phyloP scores from a whole-genome alignment of 108 stramenopile species.

The Skeletonema tropicum region DNA sequence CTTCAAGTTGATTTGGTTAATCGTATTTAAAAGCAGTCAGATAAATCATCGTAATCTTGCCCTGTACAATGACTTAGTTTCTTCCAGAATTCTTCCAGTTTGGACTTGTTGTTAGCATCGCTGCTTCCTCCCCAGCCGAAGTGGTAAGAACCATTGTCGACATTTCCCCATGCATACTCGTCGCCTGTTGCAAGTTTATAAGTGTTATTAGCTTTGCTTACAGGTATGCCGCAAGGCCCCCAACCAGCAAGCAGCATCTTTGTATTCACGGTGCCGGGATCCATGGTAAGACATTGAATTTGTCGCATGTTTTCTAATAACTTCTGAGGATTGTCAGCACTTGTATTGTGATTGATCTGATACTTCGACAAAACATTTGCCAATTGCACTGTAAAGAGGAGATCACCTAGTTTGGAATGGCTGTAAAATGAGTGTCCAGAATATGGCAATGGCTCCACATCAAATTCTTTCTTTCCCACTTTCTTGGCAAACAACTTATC shows the following conservation, averaged over 20 bases:
- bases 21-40: conserved; percentile 23
- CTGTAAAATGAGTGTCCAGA: conserved; percentile 83
- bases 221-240: conserved; percentile 86
- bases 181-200: conserved; percentile 44
- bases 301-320: conserved; percentile 20
- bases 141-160: conserved; percentile 51
- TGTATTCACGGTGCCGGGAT: conserved; percentile 95
- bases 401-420: conserved; percentile 78
- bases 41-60: conserved; percentile 44
- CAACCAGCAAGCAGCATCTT: conserved; percentile 93
- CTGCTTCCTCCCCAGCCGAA: conserved; percentile 42
- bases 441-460: conserved; percentile 54
- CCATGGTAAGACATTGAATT: conserved; percentile 74
- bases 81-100: conserved; percentile 36
- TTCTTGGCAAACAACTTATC: conserved; percentile 28
- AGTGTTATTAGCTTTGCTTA: conserved; percentile 51
- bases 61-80: conserved; percentile 40
- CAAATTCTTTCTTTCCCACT: conserved; percentile 21
- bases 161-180: conserved; percentile 39
- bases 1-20: neutral
- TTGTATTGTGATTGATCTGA: conserved; percentile 13
- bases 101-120: conserved; percentile 27
- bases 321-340: conserved; percentile 38
- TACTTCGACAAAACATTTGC: conserved; percentile 50
- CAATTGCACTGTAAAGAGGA: conserved; percentile 71